phyloP scores from a whole-genome alignment of 139 green algal genomes.

The Chlorella sp. region DNA sequence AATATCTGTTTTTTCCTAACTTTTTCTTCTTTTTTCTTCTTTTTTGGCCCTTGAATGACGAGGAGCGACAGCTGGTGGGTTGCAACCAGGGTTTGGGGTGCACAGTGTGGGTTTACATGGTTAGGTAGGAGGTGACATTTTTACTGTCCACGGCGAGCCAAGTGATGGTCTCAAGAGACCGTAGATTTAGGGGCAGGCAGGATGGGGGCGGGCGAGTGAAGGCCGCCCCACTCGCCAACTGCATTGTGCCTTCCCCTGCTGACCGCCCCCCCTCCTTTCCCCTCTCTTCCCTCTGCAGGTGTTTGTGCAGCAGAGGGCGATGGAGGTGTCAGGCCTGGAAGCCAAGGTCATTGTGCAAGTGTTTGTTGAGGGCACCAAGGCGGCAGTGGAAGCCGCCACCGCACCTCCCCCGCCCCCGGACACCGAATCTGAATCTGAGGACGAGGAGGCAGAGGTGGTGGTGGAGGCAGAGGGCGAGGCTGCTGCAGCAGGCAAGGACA shows the following conservation, averaged over 20 bases:
- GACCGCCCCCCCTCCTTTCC: too few species aligned
- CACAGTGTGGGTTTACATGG: too few species aligned
- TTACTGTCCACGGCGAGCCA: too few species aligned
- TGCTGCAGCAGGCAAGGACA: too few species aligned
- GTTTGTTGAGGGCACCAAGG: slow-evolving; percentile 32
- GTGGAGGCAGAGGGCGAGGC: background rate
- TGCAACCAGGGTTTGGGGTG: too few species aligned
- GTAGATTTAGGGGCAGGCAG: too few species aligned
- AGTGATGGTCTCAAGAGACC: too few species aligned
- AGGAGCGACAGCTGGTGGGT: slow-evolving; percentile 27
- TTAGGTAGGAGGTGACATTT: too few species aligned
- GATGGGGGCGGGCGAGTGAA: too few species aligned
- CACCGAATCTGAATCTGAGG: background rate
- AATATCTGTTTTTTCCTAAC: too few species aligned
- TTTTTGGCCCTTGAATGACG: background rate
- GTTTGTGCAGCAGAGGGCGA: slow-evolving; percentile 38
- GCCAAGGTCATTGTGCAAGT: slow-evolving; percentile 39
- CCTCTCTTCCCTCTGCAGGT: slow-evolving; percentile 3
- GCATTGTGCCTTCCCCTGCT: background rate
- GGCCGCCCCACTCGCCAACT: too few species aligned
- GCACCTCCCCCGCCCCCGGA: background rate
- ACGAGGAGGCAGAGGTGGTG: background rate
- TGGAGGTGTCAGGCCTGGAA: slow-evolving; percentile 37
- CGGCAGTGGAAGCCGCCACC: slow-evolving; percentile 14
- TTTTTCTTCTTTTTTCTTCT: too few species aligned